A percentile compares a stretch with the other conserved stretches of the same genome.
These are phyloP conservation scores for Beauveria bassiana DNA, from an alignment of 2,329 filamentous ascomycete species.

Conservation along the genomic window DNA sequence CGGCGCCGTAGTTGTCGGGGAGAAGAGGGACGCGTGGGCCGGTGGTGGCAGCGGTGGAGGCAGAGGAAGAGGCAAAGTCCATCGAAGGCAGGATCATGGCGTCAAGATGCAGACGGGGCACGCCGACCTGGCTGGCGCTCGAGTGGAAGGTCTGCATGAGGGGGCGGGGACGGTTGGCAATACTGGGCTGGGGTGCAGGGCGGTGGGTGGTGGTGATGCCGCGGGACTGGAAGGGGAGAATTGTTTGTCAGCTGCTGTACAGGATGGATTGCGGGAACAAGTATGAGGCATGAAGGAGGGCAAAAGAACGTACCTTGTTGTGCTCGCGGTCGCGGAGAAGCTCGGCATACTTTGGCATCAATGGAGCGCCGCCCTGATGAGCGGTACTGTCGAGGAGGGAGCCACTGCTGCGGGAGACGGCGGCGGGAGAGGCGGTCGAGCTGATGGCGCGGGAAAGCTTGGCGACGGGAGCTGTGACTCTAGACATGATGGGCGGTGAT, in stretches of 20 bases:
- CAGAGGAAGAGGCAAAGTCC: constrained; percentile 16
- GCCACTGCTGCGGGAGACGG: constrained; percentile 26
- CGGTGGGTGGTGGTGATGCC: constrained; percentile 40
- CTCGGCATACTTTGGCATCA: constrained; percentile 42
- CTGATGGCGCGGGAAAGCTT: constrained; percentile 41
- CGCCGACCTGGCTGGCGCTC: constrained; percentile 36
- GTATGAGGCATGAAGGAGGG: background rate
- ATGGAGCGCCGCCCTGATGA: constrained; percentile 28
- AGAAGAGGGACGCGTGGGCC: constrained; percentile 50
- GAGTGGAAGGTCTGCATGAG: constrained; percentile 58
- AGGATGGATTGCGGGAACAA: background rate
- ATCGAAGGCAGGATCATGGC: constrained; percentile 44
- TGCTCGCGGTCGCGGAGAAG: constrained; percentile 32
- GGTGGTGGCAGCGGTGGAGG: constrained; percentile 24
- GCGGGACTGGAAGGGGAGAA: constrained; percentile 23
- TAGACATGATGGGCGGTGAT: constrained; percentile 32
- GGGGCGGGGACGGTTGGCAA: constrained; percentile 40
- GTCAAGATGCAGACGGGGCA: constrained; percentile 38
- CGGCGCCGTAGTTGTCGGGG: constrained; percentile 47
- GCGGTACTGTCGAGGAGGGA: constrained; percentile 27
- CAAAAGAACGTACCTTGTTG: constrained; percentile 33
- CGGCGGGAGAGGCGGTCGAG: constrained; percentile 27
- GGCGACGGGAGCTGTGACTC: constrained; percentile 40
- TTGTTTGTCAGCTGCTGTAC: background rate
- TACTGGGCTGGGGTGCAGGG: constrained; percentile 36